These are phyloP conservation scores for Torulaspora maleeae DNA, from an alignment of 805 yeast genomes.

Conservation along the genomic window DNA sequence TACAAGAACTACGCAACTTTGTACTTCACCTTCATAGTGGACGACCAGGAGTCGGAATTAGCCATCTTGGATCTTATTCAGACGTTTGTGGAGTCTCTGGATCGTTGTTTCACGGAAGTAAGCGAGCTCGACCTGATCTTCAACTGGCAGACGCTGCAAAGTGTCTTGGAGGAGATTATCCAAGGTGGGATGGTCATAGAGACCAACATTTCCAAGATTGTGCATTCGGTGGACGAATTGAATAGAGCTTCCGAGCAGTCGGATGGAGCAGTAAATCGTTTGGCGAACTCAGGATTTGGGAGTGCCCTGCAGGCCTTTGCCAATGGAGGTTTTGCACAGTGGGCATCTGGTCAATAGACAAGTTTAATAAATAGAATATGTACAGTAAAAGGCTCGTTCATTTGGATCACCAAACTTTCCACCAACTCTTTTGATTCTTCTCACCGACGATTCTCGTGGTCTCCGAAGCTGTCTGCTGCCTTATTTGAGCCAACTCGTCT, in stretches of 20 bases:
- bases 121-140: slow-evolving; percentile 95
- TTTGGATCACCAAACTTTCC: slow-evolving; percentile 25
- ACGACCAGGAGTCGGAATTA: slow-evolving; percentile 89
- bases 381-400: slow-evolving; percentile 1
- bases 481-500: slow-evolving; percentile 40
- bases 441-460: slow-evolving; percentile 34
- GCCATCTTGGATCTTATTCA: slow-evolving; percentile 93
- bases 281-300: slow-evolving; percentile 25
- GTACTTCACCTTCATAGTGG: slow-evolving; percentile 94
- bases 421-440: slow-evolving; percentile 34
- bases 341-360: slow-evolving; percentile 34
- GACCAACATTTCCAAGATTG: slow-evolving; percentile 76
- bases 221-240: slow-evolving; percentile 66
- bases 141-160: slow-evolving; percentile 95
- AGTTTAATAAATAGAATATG: slow-evolving; percentile 6
- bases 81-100: slow-evolving; percentile 92
- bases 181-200: slow-evolving; percentile 99
- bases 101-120: slow-evolving; percentile 88
- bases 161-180: slow-evolving; percentile 84
- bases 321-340: slow-evolving; percentile 33
- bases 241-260: slow-evolving; percentile 29
- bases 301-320: slow-evolving; percentile 34
- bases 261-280: slow-evolving; percentile 22
- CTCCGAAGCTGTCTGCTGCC: slow-evolving; percentile 38
- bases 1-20: slow-evolving; percentile 92